Evolutionary conservation across 768 basidiomycete genomes (phyloP).

Genomic region (Suillus lakei): DNA sequence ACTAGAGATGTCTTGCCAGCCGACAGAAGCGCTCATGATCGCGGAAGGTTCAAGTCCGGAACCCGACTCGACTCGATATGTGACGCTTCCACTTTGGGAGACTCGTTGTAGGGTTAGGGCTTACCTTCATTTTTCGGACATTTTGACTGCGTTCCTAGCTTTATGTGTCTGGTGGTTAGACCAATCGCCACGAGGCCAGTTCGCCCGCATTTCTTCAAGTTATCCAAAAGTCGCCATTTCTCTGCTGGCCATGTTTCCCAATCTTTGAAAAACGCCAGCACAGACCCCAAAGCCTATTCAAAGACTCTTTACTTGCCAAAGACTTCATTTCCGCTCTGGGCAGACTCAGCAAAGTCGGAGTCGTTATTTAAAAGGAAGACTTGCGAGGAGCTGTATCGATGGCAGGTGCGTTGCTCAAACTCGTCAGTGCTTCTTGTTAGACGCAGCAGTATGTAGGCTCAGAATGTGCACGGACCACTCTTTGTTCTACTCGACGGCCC

Average conservation of each 20-base stretch:
- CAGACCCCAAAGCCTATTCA: constrained; percentile 46
- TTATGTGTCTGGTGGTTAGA: constrained; percentile 5
- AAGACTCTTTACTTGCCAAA: constrained; percentile 81
- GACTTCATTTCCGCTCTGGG: constrained; percentile 78
- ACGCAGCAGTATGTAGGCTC: constrained; percentile 48
- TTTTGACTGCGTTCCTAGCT: not conserved
- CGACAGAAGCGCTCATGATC: too few relatives aligned
- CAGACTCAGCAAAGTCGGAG: constrained; percentile 68
- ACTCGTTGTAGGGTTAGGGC: constrained; percentile 1
- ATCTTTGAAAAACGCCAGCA: not conserved
- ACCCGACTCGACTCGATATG: too few relatives aligned
- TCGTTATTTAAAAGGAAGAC: constrained; percentile 61
- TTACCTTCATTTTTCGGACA: not conserved
- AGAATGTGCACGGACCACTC: constrained; percentile 64
- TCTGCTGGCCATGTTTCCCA: not conserved
- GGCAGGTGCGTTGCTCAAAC: constrained; percentile 61
- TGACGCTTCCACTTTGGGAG: not conserved
- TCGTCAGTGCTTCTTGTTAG: not conserved
- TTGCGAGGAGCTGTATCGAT: constrained; percentile 74
- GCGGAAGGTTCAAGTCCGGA: too few relatives aligned
- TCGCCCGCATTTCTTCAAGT: not conserved
- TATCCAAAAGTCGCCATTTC: not conserved
- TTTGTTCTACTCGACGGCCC: constrained; percentile 96
- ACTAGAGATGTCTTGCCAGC: too few relatives aligned
- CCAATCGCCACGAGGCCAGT: not conserved